Percentiles rank a stretch among this genome's conserved stretches.
These are phyloP conservation scores for Cladosporium sp. DNA, from an alignment of 2,329 filamentous ascomycete species.

Conservation along the genomic window DNA sequence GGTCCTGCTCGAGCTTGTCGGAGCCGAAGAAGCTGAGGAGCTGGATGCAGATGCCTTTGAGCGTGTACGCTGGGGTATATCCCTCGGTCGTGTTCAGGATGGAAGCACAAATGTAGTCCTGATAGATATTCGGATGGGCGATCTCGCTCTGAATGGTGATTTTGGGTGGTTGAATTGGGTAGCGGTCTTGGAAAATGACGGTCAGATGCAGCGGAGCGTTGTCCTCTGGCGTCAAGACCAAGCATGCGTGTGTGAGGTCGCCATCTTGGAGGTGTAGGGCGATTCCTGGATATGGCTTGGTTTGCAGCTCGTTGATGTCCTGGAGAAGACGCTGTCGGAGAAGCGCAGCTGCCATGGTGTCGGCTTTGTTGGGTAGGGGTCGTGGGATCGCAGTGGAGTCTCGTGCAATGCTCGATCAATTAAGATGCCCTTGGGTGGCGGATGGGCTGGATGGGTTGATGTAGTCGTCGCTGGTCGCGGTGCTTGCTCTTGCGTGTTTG, in stretches of 20 bases:
- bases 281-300: slow-evolving; percentile 31
- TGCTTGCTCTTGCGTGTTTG: not conserved
- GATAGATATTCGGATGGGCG: slow-evolving; percentile 29
- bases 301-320: slow-evolving; percentile 29
- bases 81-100: slow-evolving; percentile 26
- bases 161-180: slow-evolving; percentile 25
- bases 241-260: slow-evolving; percentile 25
- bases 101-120: slow-evolving; percentile 29
- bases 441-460: not conserved
- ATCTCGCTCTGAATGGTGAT: slow-evolving; percentile 27
- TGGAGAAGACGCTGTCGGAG: slow-evolving; percentile 26
- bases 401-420: not conserved
- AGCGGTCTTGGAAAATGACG: slow-evolving; percentile 24
- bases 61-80: slow-evolving; percentile 31
- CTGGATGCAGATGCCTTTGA: slow-evolving; percentile 33
- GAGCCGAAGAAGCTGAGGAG: slow-evolving; percentile 30
- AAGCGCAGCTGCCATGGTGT: not conserved
- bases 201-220: slow-evolving; percentile 27
- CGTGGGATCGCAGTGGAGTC: not conserved
- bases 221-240: slow-evolving; percentile 25
- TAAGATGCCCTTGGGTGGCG: too few relatives aligned
- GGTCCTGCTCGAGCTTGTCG: slow-evolving; percentile 29
- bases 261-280: slow-evolving; percentile 25
- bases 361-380: too few relatives aligned
- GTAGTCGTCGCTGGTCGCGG: not conserved